Conservation (phyloP, 352 stramenopile species). For the Phytophthora quininea region DNA sequence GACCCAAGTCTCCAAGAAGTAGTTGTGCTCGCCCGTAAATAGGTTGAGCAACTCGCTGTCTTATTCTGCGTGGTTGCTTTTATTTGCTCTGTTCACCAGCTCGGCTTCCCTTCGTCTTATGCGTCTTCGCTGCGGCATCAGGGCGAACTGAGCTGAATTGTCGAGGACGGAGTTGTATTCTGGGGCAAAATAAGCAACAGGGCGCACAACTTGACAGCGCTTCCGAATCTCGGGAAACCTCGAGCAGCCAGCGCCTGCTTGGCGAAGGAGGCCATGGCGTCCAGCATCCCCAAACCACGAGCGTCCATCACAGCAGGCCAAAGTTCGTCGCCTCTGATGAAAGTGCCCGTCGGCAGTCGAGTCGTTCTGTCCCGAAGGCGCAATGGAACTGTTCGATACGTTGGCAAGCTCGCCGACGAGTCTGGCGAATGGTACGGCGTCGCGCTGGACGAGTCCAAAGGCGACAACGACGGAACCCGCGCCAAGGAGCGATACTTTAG, state of each 20-base stretch:
- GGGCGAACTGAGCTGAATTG: conserved; percentile 9
- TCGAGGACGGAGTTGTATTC: conserved; percentile 18
- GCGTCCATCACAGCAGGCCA: conserved; percentile 23
- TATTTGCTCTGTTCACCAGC: too few species aligned
- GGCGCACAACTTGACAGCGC: conserved; percentile 18
- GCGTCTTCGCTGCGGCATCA: conserved; percentile 1
- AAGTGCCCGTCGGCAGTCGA: conserved; percentile 56
- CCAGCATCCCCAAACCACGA: conserved; percentile 39
- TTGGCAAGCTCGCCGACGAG: conserved; percentile 61
- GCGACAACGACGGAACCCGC: conserved; percentile 54
- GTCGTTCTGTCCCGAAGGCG: conserved; percentile 64
- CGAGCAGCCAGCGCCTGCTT: too few species aligned
- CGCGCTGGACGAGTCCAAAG: conserved; percentile 67
- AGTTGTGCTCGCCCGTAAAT: too few species aligned
- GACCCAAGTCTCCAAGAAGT: too few species aligned
- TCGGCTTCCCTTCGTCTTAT: conserved; percentile 13
- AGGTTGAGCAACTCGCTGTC: too few species aligned
- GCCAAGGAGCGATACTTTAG: conserved; percentile 63
- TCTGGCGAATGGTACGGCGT: conserved; percentile 74
- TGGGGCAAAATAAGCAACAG: conserved; percentile 11
- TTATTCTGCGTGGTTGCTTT: too few species aligned
- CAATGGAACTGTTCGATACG: conserved; percentile 62
- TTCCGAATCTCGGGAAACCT: conserved; percentile 15
- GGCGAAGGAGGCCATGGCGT: conserved; percentile 19
- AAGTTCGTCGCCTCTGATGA: conserved; percentile 37